Base-by-base conservation (phyloP, 1,284 basidiomycete species). In the Fereydounia khargensis region DNA sequence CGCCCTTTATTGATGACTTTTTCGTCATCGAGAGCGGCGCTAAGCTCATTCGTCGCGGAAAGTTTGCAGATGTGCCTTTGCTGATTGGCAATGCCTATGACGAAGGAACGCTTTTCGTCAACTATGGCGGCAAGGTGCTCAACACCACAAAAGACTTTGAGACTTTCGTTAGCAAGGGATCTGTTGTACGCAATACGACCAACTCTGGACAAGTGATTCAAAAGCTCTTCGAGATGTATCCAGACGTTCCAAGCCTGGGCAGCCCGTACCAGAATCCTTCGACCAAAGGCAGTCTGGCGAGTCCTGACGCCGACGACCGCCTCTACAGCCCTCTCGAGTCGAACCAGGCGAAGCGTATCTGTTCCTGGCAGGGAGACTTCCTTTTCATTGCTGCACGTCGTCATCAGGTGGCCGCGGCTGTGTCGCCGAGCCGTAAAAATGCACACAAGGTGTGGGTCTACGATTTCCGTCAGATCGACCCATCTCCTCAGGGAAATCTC, bases 81-180 rank as follows among this genome's bases (percentile, higher is more conserved):
- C 63, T 66, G 23, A 43, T 42, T 14, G 56, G 56, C 10, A 54
- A 63, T 49, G 46, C 39, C 22, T 36, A 60, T 27, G 51, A 66
- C 37, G 60, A 60, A 42, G 64, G 64, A 3, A 38, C 64, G 0
- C 35, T 47, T 4, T 61, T 64, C n/a, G n/a, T n/a, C n/a, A n/a
- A n/a, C n/a, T n/a, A n/a, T 18, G 42, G 35, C 1, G 38, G 40
- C 28, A 38, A 45, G 18, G 20, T 37, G 9, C 54, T 51, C 42
- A 49, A 49, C 39, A 50, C 14, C 34, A 37, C 21, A 28, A 27
- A 36, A 23, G 37, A 48, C 0, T 52, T 57, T 11, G 43, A 56
- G 16, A 23, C 28, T 9, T 62, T 48, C 49, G 33, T 47, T 4
- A 38, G 47, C 16, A 24, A 31, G 6, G 45, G 41, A 11, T 48